phyloP scores from a whole-genome alignment of 1,139 yeast species.

The Pichia sp. region DNA sequence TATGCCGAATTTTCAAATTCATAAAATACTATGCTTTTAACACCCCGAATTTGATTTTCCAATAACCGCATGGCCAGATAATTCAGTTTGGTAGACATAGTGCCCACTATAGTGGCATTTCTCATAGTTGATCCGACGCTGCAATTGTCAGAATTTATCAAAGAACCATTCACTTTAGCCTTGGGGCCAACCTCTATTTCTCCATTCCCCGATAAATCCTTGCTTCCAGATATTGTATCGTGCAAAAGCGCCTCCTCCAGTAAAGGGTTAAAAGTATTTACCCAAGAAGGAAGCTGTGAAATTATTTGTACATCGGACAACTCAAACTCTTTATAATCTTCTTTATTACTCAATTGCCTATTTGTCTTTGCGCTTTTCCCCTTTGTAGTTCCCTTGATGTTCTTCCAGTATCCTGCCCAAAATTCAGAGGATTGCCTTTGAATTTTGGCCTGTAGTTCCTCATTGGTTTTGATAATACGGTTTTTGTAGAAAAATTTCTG shows the following conservation, averaged over 20 bases:
- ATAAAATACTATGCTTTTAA: constrained; percentile 61
- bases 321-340: constrained; percentile 29
- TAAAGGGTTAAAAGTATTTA: constrained; percentile 23
- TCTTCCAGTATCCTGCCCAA: constrained; percentile 50
- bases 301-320: constrained; percentile 23
- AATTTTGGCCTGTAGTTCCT: constrained; percentile 34
- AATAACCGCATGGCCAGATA: constrained; percentile 51
- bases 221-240: not conserved
- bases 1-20: constrained; percentile 71
- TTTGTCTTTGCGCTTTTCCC: not conserved
- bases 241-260: constrained; percentile 21
- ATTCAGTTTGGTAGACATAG: constrained; percentile 59
- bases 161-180: not conserved
- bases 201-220: not conserved
- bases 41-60: constrained; percentile 43
- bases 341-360: constrained; percentile 24
- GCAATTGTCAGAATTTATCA: not conserved
- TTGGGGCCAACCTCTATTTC: not conserved
- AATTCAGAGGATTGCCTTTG: constrained; percentile 37
- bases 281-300: constrained; percentile 27
- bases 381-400: constrained; percentile 1
- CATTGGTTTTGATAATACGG: constrained; percentile 38
- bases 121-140: constrained; percentile 28
- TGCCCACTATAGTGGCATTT: constrained; percentile 45
- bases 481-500: constrained; percentile 54